Percentiles rank a stretch among this genome's conserved stretches.
These are phyloP conservation scores for Verbena officinalis DNA, from an alignment of 257 asterid species.

Conservation along the genomic window DNA sequence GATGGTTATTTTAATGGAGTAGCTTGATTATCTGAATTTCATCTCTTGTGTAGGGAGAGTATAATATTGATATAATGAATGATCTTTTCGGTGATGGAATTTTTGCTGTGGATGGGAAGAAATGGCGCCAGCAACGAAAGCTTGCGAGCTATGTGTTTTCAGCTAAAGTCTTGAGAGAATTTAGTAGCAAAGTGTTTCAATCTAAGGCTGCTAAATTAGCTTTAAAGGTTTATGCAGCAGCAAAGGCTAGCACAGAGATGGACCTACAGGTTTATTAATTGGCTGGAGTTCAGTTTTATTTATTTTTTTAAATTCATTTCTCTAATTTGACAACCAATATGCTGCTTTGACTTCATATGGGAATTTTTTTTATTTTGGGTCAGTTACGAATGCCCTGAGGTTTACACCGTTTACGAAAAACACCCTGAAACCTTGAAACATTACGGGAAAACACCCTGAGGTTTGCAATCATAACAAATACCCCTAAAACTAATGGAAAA, in stretches of 20 bases:
- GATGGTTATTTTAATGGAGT: not conserved
- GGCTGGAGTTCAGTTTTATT: not conserved
- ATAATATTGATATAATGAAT: slow-evolving; percentile 34
- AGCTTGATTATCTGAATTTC: not conserved
- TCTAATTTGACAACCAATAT: not conserved
- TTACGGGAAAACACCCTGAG: too few relatives aligned
- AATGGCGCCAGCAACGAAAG: slow-evolving; percentile 48
- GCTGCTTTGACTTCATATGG: not conserved
- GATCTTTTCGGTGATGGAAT: slow-evolving; percentile 56
- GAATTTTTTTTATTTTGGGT: not conserved
- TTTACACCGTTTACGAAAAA: too few relatives aligned
- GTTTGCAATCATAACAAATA: too few relatives aligned
- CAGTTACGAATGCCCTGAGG: too few relatives aligned
- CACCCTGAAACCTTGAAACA: too few relatives aligned
- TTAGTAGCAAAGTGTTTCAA: slow-evolving; percentile 44
- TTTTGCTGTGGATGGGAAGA: slow-evolving; percentile 51
- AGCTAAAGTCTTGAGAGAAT: slow-evolving; percentile 42
- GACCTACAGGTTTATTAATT: slow-evolving; percentile 41
- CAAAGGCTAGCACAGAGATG: slow-evolving; percentile 26
- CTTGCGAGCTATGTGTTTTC: slow-evolving; percentile 54
- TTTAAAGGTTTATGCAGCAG: slow-evolving; percentile 31
- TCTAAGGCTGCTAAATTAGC: slow-evolving; percentile 43
- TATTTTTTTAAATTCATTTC: not conserved
- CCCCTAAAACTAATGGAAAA: too few relatives aligned
- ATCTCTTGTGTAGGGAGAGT: slow-evolving; percentile 32